A percentile compares a stretch with the other conserved stretches of the same genome.
These are phyloP conservation scores for Trichoderma hamatum DNA, from an alignment of 2,329 filamentous ascomycete genomes.

Conservation along the genomic window DNA sequence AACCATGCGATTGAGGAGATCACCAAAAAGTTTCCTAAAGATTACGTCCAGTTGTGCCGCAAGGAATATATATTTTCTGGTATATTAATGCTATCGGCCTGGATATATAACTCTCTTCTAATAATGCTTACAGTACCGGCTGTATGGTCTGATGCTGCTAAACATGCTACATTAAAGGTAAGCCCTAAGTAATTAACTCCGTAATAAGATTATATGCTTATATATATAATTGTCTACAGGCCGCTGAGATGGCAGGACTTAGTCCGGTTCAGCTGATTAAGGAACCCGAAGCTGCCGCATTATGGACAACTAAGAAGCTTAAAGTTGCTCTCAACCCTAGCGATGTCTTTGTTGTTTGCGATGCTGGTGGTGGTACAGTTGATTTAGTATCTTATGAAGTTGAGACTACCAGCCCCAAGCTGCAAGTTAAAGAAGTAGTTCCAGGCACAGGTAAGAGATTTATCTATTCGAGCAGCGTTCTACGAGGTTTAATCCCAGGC, in stretches of 20 bases:
- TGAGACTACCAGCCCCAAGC: background rate
- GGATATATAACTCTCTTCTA: background rate
- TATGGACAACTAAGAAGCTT: background rate
- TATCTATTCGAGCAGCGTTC: background rate
- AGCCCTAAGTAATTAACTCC: background rate
- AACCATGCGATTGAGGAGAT: background rate
- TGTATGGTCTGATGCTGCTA: background rate
- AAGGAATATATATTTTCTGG: background rate
- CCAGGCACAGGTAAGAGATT: background rate
- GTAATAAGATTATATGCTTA: background rate
- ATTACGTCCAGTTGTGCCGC: background rate
- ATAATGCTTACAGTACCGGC: background rate
- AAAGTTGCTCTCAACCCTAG: background rate
- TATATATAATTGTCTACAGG: background rate
- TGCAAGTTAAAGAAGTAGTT: background rate
- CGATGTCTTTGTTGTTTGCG: background rate
- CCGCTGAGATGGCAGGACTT: background rate
- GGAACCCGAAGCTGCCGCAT: background rate
- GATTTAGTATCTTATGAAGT: background rate
- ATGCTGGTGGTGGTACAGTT: background rate
- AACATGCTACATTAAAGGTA: background rate
- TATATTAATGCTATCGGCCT: background rate
- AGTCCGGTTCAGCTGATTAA: background rate
- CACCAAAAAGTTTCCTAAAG: background rate
- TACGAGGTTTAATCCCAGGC: background rate